Evolutionary conservation across 305 asterid species (phyloP).

Genomic region (Striga hermonthica): DNA sequence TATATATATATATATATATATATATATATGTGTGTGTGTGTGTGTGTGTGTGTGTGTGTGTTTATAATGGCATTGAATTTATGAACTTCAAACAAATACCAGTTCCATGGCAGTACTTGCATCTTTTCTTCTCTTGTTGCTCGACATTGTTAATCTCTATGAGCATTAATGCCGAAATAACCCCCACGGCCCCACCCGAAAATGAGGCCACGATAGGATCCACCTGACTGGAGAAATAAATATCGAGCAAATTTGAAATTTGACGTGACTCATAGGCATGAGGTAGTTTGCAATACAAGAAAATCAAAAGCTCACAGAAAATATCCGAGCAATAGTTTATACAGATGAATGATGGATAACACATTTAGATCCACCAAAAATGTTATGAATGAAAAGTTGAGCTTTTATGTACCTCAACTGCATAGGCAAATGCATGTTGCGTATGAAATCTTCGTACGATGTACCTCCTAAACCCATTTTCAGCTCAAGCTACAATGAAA

Average conservation of each 20-base stretch:
- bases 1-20: too few species aligned
- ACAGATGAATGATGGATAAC: too few species aligned
- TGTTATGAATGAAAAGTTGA: neutral
- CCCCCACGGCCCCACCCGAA: constrained; percentile 93
- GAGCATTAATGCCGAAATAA: constrained; percentile 77
- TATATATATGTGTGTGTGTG: too few species aligned
- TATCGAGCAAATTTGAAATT: neutral
- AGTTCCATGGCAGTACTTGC: constrained; percentile 90
- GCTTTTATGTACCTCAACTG: constrained; percentile 60
- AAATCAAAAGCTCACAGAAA: too few species aligned
- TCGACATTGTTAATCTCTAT: constrained; percentile 78
- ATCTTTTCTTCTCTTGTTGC: constrained; percentile 82
- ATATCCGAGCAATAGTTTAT: too few species aligned
- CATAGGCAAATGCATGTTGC: constrained; percentile 70
- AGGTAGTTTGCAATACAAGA: neutral
- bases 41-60: too few species aligned
- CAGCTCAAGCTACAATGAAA: constrained; percentile 71
- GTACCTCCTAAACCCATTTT: constrained; percentile 87
- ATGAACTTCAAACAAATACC: constrained; percentile 42
- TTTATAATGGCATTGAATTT: neutral
- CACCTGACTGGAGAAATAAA: constrained; percentile 58
- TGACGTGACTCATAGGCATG: constrained; percentile 19
- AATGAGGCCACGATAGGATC: constrained; percentile 93
- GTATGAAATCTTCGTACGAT: constrained; percentile 74
- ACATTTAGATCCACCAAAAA: neutral